Evolutionary conservation across 2,329 filamentous ascomycete species (phyloP), one percentile per base, ranked within the genome.

Genomic region (Apiospora pterosperma): DNA sequence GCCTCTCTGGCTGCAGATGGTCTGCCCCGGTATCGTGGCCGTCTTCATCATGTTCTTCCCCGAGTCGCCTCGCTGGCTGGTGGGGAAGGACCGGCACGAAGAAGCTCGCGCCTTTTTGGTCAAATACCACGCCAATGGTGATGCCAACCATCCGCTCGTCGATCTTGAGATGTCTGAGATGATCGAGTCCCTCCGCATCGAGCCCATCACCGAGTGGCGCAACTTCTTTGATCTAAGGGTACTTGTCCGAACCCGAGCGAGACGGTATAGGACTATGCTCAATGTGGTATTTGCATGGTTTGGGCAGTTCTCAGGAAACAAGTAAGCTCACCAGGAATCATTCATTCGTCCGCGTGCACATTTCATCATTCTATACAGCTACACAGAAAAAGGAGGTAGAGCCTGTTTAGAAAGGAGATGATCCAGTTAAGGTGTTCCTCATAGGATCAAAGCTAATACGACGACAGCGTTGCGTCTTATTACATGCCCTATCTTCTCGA

Each of bases 101-200:
- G 74, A 80, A 34, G 78, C 80, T 4, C 73, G 72, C 36, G 71
- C 74, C 14, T 76, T 82, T 10, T 72, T 82, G 2, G 73, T 70
- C 4, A 75, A 73, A 4, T 81, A 80, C 48, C 80, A 82, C 44
- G 76, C 79, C 0, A 80, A 80, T 21, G 79, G 79, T 1, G 77
- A 82, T 55, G 65, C 70, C 0, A 65, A 73, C 16, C 76, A 80
- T 14, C 76, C 78, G 1, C 74, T 83, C 2, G 80, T 82, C 0
- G 66, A 70, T 0, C 74, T 81, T 6, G 76, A 82, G 65, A 75
- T 81, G 71, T 75, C 74, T 12, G 79, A 82, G 63, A 82, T 82
- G 68, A 67, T 75, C 23, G 66, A 74, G 28, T 72, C 76, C 39
- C 44, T 80, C 23, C 59, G 75, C 59, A 64, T 74, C 55, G 71